Evolutionary conservation across 129 eudicot species (phyloP).

Genomic region (Kitagawia praeruptora): DNA sequence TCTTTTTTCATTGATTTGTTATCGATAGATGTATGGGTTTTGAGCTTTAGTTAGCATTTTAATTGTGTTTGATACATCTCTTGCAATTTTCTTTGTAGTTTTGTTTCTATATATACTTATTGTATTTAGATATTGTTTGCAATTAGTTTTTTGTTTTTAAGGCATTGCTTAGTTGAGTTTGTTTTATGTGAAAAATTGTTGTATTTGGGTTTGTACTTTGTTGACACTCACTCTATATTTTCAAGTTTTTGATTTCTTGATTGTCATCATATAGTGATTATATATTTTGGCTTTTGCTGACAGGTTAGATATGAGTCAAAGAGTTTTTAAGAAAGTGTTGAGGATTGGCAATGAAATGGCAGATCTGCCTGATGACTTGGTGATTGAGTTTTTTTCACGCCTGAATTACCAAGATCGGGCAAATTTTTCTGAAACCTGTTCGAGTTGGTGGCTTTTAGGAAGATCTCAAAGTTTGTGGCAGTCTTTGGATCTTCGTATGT

Average conservation of each 20-base stretch:
- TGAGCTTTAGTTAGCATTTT: too few relatives aligned
- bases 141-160: too few relatives aligned
- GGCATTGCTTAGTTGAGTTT: not conserved
- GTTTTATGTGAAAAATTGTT: not conserved
- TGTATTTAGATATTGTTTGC: too few relatives aligned
- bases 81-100: not conserved
- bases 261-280: too few relatives aligned
- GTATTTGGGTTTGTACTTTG: not conserved
- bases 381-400: not conserved
- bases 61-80: not conserved
- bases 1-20: not conserved
- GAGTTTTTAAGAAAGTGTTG: not conserved
- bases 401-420: not conserved
- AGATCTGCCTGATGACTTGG: not conserved
- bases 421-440: not conserved
- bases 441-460: not conserved
- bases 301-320: not conserved
- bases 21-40: not conserved
- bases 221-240: not conserved
- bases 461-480: not conserved
- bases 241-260: not conserved
- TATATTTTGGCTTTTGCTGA: not conserved
- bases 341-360: not conserved
- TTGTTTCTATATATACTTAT: too few relatives aligned
- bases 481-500: too few relatives aligned